Percentiles rank a stretch among this genome's conserved stretches.
phyloP scores from a whole-genome alignment of 768 basidiomycete genomes.

The Trametes cingulata region DNA sequence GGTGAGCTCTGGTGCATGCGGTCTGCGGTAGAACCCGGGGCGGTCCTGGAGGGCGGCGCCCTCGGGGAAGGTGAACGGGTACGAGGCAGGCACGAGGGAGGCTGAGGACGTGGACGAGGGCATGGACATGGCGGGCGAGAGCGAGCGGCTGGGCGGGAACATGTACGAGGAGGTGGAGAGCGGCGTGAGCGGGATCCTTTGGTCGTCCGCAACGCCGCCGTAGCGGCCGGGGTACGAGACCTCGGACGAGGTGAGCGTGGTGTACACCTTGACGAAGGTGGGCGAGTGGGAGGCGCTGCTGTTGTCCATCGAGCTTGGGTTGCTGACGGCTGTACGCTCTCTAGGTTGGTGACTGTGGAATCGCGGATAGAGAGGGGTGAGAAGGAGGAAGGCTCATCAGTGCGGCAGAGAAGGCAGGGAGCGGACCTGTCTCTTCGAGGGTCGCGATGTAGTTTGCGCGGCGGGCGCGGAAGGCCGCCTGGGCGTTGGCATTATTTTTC shows the following conservation, averaged over 20 bases:
- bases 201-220: conserved; percentile 51
- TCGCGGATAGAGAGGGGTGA: not conserved
- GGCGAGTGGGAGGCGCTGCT: conserved; percentile 54
- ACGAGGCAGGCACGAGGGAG: conserved; percentile 55
- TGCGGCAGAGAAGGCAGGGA: conserved; percentile 8
- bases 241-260: conserved; percentile 50
- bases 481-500: conserved; percentile 89
- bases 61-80: conserved; percentile 67
- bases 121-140: conserved; percentile 68
- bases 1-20: conserved; percentile 60
- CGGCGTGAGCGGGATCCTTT: conserved; percentile 52
- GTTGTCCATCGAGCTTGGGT: conserved; percentile 42
- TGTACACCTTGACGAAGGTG: conserved; percentile 50
- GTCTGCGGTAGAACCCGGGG: conserved; percentile 64
- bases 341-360: conserved; percentile 66
- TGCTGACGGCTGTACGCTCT: conserved; percentile 62
- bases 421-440: conserved; percentile 72
- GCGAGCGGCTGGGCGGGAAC: conserved; percentile 67
- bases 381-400: conserved; percentile 4
- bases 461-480: conserved; percentile 80
- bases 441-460: conserved; percentile 87
- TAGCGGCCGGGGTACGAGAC: conserved; percentile 49
- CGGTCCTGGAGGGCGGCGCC: conserved; percentile 53
- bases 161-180: conserved; percentile 56
- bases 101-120: conserved; percentile 62